Percentiles rank a stretch among this genome's conserved stretches.
Conservation (phyloP, 2,329 filamentous ascomycete genomes). For the Scedosporium apiospermum region DNA sequence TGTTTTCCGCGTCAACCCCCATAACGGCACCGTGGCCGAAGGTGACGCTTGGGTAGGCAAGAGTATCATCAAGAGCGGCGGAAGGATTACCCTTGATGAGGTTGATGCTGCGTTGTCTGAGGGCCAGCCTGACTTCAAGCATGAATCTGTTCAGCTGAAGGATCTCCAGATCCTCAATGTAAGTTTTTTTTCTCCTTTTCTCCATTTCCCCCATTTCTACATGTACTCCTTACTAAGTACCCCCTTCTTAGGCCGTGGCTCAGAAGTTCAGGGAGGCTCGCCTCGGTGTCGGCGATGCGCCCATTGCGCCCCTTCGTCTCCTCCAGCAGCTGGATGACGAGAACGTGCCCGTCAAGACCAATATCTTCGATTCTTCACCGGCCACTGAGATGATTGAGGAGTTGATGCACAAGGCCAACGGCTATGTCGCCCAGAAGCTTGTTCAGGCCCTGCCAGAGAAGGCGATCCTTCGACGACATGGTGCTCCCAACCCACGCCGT, state of each 20-base stretch:
- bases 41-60: conserved; percentile 92
- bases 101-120: conserved; percentile 68
- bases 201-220: neutral
- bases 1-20: conserved; percentile 80
- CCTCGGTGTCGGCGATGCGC: conserved; percentile 68
- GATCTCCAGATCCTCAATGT: conserved; percentile 74
- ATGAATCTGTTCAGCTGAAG: conserved; percentile 58
- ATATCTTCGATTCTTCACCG: conserved; percentile 85
- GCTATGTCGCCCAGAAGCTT: conserved; percentile 78
- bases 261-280: conserved; percentile 86
- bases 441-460: conserved; percentile 75
- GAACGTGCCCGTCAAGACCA: conserved; percentile 92
- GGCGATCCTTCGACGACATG: conserved; percentile 81
- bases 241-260: conserved; percentile 50
- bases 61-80: conserved; percentile 82
- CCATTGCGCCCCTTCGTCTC: conserved; percentile 77
- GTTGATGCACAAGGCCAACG: conserved; percentile 86
- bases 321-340: conserved; percentile 94
- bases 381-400: conserved; percentile 94
- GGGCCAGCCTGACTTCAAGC: conserved; percentile 50
- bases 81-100: conserved; percentile 75
- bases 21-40: conserved; percentile 69
- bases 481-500: conserved; percentile 75
- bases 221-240: conserved; percentile 13
- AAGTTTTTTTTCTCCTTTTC: conserved; percentile 18